Evolutionary conservation across 257 asterid genomes (phyloP), one percentile per base, ranked within the genome.

Genomic region (Cynanchum wilfordii): DNA sequence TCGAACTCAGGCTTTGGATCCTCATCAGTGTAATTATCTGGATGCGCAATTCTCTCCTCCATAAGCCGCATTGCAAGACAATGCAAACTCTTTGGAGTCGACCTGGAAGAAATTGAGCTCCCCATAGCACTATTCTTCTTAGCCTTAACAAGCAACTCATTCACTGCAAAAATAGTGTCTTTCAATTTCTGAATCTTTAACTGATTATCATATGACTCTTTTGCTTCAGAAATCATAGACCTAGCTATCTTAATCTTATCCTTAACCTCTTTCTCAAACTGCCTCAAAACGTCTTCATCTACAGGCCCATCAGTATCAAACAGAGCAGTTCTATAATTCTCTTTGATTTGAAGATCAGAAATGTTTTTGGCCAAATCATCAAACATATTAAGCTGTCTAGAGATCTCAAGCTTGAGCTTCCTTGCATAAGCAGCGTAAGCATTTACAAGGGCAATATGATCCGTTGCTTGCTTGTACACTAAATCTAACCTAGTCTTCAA

Each of bases 11-110:
- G 82, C 78, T 86, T 80, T 8, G 93, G 89, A 80, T 79, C 88
- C 71, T 91, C 96, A 73, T 89, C 95, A 60, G 66, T 82, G 49
- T 94, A 94, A 77, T 94, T 94, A 59, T 89, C 95, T 20, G 99
- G 99, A 79, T 94, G 92, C 10, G 93, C 87, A 75, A 94, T 94
- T 79, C 97, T 83, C 93, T 91, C 99, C 87, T 86, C 99, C 96
- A 91, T 78, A 49, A 94, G 93, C 74, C 99, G 83, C 99, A 94
- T 94, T 1, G 99, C 97, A 55, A 94, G 89, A 79, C 99, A 94
- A 78, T 94, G 99, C 87, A 94, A 86, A 79, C 99, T 94, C 92
- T 94, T 94, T 52, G 99, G 99, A 80, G 99, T 91, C 11, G 97
- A 94, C 86, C 86, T 91, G 7, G 97, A 96, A 51, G 98, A 84